Evolutionary conservation across 2,329 filamentous ascomycete genomes (phyloP).

Genomic region (Phyllosticta ampelicida): DNA sequence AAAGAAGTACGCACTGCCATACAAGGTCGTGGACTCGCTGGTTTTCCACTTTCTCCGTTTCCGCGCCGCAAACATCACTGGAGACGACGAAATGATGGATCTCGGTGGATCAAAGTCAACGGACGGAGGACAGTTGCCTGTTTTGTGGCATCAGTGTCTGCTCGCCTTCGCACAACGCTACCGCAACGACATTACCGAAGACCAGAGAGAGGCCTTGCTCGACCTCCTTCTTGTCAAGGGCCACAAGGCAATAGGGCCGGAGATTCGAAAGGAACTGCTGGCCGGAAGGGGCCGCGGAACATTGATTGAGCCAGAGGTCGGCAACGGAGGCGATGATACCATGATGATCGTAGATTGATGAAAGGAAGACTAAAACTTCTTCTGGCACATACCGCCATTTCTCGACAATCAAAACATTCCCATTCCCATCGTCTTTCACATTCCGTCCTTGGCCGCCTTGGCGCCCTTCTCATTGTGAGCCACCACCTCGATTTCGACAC

Average conservation of each 20-base stretch:
- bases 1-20: constrained; percentile 94
- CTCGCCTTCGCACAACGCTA: constrained; percentile 90
- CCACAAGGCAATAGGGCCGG: constrained; percentile 80
- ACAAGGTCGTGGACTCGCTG: constrained; percentile 84
- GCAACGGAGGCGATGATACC: constrained; percentile 75
- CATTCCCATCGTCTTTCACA: neutral
- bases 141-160: constrained; percentile 93
- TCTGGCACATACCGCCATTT: neutral
- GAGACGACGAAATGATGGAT: constrained; percentile 25
- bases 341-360: constrained; percentile 53
- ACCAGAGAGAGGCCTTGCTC: constrained; percentile 81
- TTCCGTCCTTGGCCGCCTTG: neutral
- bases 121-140: constrained; percentile 61
- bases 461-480: constrained; percentile 12
- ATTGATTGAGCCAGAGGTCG: constrained; percentile 47
- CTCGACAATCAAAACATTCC: neutral
- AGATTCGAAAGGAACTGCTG: constrained; percentile 78
- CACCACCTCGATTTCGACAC: constrained; percentile 17
- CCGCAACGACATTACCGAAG: constrained; percentile 90
- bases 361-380: neutral
- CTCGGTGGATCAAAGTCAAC: constrained; percentile 32
- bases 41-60: constrained; percentile 97
- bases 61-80: constrained; percentile 54
- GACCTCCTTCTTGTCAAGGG: constrained; percentile 78
- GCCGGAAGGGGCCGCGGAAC: constrained; percentile 80